Evolutionary conservation across 2,329 filamentous ascomycete genomes (phyloP).

Genomic region (Chaetoscypha palmicola): DNA sequence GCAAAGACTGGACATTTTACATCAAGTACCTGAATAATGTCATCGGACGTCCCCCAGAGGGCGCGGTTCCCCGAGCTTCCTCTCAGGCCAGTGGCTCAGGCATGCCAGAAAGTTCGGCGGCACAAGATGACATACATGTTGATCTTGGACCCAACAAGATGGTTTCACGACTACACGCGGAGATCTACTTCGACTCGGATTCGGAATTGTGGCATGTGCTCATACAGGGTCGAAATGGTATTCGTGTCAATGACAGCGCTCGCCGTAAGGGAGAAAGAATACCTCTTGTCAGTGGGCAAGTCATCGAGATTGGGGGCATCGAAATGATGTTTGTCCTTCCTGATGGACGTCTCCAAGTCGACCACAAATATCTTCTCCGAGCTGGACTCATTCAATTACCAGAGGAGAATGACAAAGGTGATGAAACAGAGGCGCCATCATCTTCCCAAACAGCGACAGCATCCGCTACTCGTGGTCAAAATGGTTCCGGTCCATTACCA

Average conservation of each 20-base stretch:
- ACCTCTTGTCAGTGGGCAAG: conserved; percentile 73
- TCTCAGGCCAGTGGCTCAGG: conserved; percentile 1
- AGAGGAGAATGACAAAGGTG: conserved; percentile 10
- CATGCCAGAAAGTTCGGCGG: conserved; percentile 22
- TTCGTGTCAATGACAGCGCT: conserved; percentile 70
- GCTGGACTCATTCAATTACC: conserved; percentile 44
- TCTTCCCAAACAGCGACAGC: conserved; percentile 5
- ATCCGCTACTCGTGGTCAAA: conserved; percentile 15
- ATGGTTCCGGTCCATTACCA: conserved; percentile 34
- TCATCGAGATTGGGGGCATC: conserved; percentile 84
- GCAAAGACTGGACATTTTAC: conserved; percentile 78
- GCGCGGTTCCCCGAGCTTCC: conserved; percentile 27
- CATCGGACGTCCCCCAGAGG: conserved; percentile 64
- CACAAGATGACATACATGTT: no score
- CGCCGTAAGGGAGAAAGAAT: conserved; percentile 59
- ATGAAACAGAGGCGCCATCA: conserved; percentile 10
- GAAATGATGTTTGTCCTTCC: conserved; percentile 99
- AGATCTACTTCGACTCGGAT: conserved; percentile 64
- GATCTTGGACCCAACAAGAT: conserved; percentile 81
- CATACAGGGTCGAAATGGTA: conserved; percentile 86
- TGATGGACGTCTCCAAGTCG: conserved; percentile 57
- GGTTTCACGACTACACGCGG: conserved; percentile 69
- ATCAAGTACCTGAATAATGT: conserved; percentile 68
- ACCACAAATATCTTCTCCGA: conserved; percentile 62
- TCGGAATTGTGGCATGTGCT: conserved; percentile 72